Evolutionary conservation across 225 moss, liverwort and hornwort species (phyloP), one percentile per base, ranked within the genome.

Genomic region (Polytrichum commune): DNA sequence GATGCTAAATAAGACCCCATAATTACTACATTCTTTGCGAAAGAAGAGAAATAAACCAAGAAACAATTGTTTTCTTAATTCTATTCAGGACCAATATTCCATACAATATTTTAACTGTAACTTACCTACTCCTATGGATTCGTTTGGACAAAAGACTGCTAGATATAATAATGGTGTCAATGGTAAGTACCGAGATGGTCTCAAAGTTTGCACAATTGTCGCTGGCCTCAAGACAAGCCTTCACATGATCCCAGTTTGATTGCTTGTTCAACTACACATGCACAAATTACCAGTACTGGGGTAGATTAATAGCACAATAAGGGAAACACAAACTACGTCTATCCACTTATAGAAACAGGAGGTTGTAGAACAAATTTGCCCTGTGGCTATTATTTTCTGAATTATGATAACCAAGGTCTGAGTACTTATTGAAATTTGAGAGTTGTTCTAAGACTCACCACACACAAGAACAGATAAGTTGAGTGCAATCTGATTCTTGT

Each of bases 241-340:
- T 76, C 20, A 87, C 54, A 24, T 87, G 87, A 60, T 84, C 68
- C 84, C 81, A 87, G 24, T 87, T 87, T 19, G 74, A 76, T 7
- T 23, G 72, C 69, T 80, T 81, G 62, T 87, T 75, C 27, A 87
- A 27, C 81, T 87, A 72, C 27, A 80, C 27, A 7, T 5, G 60
- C 70, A 23, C 29, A 58, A 29, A 60, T 57, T 46, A 46, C 46
- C 46, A 46, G 46, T 16, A 46, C 46, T 13, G 46, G 13, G 16
- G 46, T 4, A 46, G 13, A 13, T 46, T 46, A 16, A 46, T 46
- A 46, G 46, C 46, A 13, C 46, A 46, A 46, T 3, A 46, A 13
- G 16, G 46, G 13, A 46, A 61, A n/a, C 60, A 61, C 23, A 22
- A 61, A 61, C 4, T 61, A 22, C 60, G 1, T 61, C 60, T 22